Percentiles rank a stretch among this genome's conserved stretches.
These are phyloP conservation scores for Ceratocystis cacaofunesta DNA, from an alignment of 2,329 filamentous ascomycete genomes.

Conservation along the genomic window DNA sequence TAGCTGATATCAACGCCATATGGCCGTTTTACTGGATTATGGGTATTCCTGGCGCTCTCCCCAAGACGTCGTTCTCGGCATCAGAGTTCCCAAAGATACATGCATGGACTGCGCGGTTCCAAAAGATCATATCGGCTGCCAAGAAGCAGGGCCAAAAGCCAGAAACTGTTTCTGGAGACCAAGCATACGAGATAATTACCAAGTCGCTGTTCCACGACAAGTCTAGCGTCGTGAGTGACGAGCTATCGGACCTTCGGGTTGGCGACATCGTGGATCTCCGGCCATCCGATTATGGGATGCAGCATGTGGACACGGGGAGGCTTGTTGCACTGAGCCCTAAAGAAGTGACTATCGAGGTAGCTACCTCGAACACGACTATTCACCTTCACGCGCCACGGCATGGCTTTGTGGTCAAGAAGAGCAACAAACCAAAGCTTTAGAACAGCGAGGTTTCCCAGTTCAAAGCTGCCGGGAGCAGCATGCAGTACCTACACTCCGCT, in stretches of 20 bases:
- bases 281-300: conserved; percentile 47
- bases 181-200: conserved; percentile 36
- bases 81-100: conserved; percentile 43
- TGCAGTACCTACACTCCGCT: neutral
- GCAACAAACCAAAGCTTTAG: neutral
- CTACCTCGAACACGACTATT: conserved; percentile 29
- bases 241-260: conserved; percentile 26
- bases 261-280: conserved; percentile 43
- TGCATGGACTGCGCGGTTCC: conserved; percentile 51
- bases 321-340: conserved; percentile 36
- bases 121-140: conserved; percentile 30
- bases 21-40: conserved; percentile 55
- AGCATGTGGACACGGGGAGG: conserved; percentile 41
- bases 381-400: conserved; percentile 47
- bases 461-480: too few relatives aligned
- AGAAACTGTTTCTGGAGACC: conserved; percentile 34
- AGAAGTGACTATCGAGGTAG: conserved; percentile 45
- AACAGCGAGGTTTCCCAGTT: neutral
- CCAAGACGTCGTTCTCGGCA: conserved; percentile 35
- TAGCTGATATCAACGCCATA: conserved; percentile 55
- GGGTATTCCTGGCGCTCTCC: conserved; percentile 39
- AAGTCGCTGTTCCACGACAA: conserved; percentile 32
- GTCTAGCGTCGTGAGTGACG: conserved; percentile 29
- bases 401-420: conserved; percentile 35
- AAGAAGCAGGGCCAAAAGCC: conserved; percentile 23